Conservation (phyloP, 305 asterid genomes). For the Solanum hybrid region DNA sequence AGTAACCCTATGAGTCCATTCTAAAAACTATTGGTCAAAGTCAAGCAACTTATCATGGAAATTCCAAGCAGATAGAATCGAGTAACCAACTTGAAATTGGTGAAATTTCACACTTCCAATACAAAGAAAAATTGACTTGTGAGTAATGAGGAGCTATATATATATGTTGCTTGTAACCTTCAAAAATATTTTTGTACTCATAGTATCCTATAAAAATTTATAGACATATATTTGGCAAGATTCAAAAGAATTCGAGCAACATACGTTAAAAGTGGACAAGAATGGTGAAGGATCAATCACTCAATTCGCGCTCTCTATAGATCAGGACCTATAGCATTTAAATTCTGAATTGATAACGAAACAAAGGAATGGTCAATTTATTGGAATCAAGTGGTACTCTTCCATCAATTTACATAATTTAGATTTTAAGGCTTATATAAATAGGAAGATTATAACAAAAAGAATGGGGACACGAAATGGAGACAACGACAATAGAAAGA, state of each 20-base stretch:
- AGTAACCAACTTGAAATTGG: background rate
- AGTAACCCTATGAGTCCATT: background rate
- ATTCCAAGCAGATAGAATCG: background rate
- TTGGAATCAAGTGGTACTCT: background rate
- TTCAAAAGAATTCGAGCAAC: background rate
- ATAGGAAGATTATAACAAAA: background rate
- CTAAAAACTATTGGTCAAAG: background rate
- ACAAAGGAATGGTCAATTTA: background rate
- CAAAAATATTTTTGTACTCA: background rate
- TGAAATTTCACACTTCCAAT: background rate
- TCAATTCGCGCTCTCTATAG: background rate
- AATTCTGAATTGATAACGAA: background rate
- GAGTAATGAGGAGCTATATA: background rate
- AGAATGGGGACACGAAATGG: background rate
- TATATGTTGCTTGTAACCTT: too few species aligned
- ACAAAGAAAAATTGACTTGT: background rate
- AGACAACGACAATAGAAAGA: background rate
- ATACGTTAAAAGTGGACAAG: background rate
- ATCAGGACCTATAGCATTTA: background rate
- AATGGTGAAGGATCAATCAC: background rate
- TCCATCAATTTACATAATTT: background rate
- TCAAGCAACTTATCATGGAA: background rate
- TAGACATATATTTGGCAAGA: background rate
- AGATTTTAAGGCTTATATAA: background rate
- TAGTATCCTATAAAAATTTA: background rate